These are phyloP conservation scores for Morella rubra DNA, from an alignment of 306 rosid genomes.

Conservation along the genomic window DNA sequence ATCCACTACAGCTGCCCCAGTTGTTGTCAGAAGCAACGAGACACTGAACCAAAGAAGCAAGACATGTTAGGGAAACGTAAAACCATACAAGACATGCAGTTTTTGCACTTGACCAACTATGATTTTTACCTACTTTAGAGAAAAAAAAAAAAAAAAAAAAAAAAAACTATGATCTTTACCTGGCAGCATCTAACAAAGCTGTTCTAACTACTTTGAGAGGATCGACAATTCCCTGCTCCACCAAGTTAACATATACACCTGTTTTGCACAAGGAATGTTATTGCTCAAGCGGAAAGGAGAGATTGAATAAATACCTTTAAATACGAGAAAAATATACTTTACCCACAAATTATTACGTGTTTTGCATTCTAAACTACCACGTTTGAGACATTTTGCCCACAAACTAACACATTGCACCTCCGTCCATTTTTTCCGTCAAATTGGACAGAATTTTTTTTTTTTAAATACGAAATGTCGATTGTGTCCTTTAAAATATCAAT, in stretches of 20 bases:
- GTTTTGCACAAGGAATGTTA: slow-evolving; percentile 28
- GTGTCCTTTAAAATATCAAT: too few species aligned
- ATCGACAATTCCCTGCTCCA: slow-evolving; percentile 82
- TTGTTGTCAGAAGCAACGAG: slow-evolving; percentile 79
- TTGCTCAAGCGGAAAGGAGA: slow-evolving; percentile 11
- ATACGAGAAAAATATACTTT: not conserved
- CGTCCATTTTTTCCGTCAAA: too few species aligned
- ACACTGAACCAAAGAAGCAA: slow-evolving; percentile 43
- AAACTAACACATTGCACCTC: too few species aligned
- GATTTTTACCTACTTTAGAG: slow-evolving; percentile 75
- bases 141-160: too few species aligned
- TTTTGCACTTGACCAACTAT: not conserved
- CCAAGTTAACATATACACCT: slow-evolving; percentile 92
- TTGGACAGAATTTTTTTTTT: too few species aligned
- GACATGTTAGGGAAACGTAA: not conserved
- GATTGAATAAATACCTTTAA: slow-evolving; percentile 1
- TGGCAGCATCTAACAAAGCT: slow-evolving; percentile 87
- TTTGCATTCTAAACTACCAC: too few species aligned
- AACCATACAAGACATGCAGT: not conserved
- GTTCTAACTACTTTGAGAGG: slow-evolving; percentile 93
- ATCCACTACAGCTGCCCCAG: slow-evolving; percentile 73
- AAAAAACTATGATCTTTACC: slow-evolving; percentile 52
- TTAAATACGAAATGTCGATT: too few species aligned
- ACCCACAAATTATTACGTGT: too few species aligned
- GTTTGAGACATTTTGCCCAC: too few species aligned